Conservation (phyloP, 495 filamentous ascomycete species). For the Physcia stellaris region DNA sequence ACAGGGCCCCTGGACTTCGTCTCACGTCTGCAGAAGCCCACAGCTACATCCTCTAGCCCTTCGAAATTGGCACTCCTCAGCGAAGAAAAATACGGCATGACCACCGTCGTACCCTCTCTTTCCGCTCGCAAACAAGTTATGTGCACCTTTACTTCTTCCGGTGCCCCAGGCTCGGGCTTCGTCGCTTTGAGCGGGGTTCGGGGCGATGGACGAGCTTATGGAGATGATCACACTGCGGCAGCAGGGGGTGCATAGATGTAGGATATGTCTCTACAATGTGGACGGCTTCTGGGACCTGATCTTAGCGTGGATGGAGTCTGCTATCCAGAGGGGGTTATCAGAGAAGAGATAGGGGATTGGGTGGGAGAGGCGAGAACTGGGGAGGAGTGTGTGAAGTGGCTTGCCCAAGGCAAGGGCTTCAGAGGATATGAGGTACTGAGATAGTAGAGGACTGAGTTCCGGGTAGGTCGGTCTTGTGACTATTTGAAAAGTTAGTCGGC, state of each 20-base stretch:
- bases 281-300: constrained; percentile 68
- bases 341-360: constrained; percentile 1
- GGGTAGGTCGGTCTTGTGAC: too few relatives aligned
- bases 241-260: constrained; percentile 73
- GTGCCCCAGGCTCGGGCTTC: constrained; percentile 72
- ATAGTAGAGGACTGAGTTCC: too few relatives aligned
- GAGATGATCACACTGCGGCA: constrained; percentile 76
- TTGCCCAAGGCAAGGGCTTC: too few relatives aligned
- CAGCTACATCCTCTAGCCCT: not conserved
- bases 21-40: not conserved
- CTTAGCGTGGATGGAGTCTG: constrained; percentile 11
- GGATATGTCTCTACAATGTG: constrained; percentile 68
- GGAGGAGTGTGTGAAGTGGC: not conserved
- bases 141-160: constrained; percentile 65
- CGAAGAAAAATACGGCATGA: constrained; percentile 45
- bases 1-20: not conserved
- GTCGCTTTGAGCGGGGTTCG: constrained; percentile 70
- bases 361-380: not conserved
- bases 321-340: constrained; percentile 8
- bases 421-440: too few relatives aligned
- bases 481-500: too few relatives aligned
- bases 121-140: constrained; percentile 84
- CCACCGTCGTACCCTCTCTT: constrained; percentile 82
- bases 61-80: constrained; percentile 1
- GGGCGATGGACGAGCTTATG: constrained; percentile 4